Conservation (phyloP, 192 early-diverging fungal genomes). For the Gamsiella multidivaricata region DNA sequence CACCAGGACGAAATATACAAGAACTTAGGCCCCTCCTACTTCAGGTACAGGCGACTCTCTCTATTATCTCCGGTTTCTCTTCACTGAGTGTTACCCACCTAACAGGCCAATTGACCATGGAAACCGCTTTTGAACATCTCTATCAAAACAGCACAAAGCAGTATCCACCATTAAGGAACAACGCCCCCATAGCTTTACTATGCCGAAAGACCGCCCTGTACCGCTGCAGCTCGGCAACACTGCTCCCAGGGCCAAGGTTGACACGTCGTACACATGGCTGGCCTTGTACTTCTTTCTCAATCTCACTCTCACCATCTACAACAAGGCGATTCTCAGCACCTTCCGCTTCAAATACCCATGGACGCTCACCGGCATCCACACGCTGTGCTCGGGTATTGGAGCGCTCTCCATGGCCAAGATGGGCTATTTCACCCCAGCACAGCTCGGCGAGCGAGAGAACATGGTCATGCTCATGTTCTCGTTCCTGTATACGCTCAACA, state of each 20-base stretch:
- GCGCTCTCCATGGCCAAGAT: slow-evolving; percentile 59
- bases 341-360: slow-evolving; percentile 85
- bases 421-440: slow-evolving; percentile 64
- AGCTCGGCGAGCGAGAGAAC: slow-evolving; percentile 67
- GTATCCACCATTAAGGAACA: too few species aligned
- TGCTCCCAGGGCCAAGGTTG: slow-evolving; percentile 23
- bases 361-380: slow-evolving; percentile 89
- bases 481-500: slow-evolving; percentile 89
- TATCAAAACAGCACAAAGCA: too few species aligned
- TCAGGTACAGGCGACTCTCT: too few species aligned
- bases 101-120: too few species aligned
- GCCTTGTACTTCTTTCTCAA: slow-evolving; percentile 79
- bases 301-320: slow-evolving; percentile 84
- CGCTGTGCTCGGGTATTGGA: slow-evolving; percentile 76
- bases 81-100: too few species aligned
- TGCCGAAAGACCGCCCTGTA: slow-evolving; percentile 44
- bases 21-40: too few species aligned
- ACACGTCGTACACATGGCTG: slow-evolving; percentile 68
- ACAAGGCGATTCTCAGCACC: slow-evolving; percentile 83
- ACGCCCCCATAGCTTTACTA: too few species aligned
- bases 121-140: too few species aligned
- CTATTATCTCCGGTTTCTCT: too few species aligned
- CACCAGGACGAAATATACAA: too few species aligned
- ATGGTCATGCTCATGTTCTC: slow-evolving; percentile 82
- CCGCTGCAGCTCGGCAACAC: slow-evolving; percentile 34